A percentile compares a stretch with the other conserved stretches of the same genome.
phyloP scores from a whole-genome alignment of 306 rosid genomes.

The Cucurbita argyrosperma region DNA sequence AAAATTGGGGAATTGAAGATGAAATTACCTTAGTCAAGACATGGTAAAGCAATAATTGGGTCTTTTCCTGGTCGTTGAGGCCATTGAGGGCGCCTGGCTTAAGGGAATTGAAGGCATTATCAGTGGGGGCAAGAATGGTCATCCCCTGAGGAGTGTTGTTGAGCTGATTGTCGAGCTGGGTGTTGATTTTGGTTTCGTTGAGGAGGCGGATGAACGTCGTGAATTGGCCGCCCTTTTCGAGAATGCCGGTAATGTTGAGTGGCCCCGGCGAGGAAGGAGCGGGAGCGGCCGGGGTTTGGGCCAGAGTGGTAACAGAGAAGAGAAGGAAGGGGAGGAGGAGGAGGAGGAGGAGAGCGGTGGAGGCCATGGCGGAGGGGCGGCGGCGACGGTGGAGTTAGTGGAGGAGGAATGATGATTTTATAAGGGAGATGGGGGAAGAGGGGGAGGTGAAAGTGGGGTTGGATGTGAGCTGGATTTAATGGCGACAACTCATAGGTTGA shows the following conservation, averaged over 20 bases:
- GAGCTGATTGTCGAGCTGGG: constrained; percentile 47
- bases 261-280: constrained; percentile 15
- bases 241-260: constrained; percentile 44
- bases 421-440: constrained; percentile 13
- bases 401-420: neutral
- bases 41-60: constrained; percentile 47
- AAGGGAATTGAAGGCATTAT: constrained; percentile 67
- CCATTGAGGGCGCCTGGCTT: constrained; percentile 40
- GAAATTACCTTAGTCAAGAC: constrained; percentile 18
- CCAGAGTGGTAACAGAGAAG: constrained; percentile 8
- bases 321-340: constrained; percentile 15
- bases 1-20: too few species aligned
- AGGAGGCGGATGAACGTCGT: constrained; percentile 37
- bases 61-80: constrained; percentile 32
- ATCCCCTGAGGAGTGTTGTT: constrained; percentile 45
- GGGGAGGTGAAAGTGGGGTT: neutral
- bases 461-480: constrained; percentile 6
- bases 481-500: neutral
- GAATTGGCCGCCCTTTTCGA: constrained; percentile 48
- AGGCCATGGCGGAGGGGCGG: neutral
- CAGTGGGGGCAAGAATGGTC: constrained; percentile 70
- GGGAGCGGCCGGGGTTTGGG: constrained; percentile 14
- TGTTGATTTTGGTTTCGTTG: constrained; percentile 25
- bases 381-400: neutral
- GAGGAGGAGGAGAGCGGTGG: constrained; percentile 15